Evolutionary conservation across 768 basidiomycete species (phyloP), one percentile per base, ranked within the genome.

Genomic region (Lactarius akahatsu): DNA sequence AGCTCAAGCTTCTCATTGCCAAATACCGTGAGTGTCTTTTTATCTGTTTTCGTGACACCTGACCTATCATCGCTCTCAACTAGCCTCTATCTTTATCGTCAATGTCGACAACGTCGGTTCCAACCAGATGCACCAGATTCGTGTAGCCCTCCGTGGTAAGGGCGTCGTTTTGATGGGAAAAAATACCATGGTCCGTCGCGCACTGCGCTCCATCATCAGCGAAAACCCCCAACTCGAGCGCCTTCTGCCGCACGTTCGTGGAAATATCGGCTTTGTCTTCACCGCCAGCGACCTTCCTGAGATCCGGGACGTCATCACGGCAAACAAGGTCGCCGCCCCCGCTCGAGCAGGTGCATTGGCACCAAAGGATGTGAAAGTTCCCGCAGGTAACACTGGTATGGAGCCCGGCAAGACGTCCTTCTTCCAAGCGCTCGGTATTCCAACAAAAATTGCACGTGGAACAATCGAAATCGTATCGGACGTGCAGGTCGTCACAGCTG

Each of bases 141-240:
- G 92, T 84, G 90, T 89, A 62, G 83, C 96, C 59, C 94, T 99
- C 79, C 94, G 97, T 74, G 94, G 95, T 75, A 94, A 92, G 78
- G 97, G 93, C 82, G 81, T 95, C 67, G 95, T 99, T 71, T 80
- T 99, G 74, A 99, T 99, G 97, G 97, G 97, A 77, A 99, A 99
- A 83, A 99, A 99, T 89, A 99, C 97, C 77, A 98, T 98, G 96
- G 96, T 99, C 74, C 93, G 97, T 82, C 94, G 97, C 74, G 97
- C 95, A 68, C 86, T 99, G 69, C 94, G 97, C 70, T 84, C 89
- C 74, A 87, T 98, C 80, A 87, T 98, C 75, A 68, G 85, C 71
- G 97, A 98, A 73, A 83, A 81, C 83, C 97, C 96, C 62, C 90
- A 95, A 76, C 96, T 90, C 82, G 97, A 99, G 83, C 91, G 87